These are phyloP conservation scores for Xylaria curta DNA, from an alignment of 495 filamentous ascomycete species.

Conservation along the genomic window DNA sequence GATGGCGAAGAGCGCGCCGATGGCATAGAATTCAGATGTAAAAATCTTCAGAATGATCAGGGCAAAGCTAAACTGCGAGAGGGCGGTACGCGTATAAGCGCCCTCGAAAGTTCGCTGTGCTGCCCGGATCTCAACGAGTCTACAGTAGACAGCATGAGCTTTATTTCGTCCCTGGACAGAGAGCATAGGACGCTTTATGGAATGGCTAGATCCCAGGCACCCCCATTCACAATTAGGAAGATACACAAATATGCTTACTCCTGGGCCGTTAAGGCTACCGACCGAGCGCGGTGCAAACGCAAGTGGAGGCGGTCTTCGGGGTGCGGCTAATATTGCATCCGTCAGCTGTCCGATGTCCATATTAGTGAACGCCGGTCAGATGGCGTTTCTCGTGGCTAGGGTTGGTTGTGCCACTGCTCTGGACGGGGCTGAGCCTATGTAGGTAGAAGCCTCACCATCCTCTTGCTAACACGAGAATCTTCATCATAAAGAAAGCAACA, in stretches of 20 bases:
- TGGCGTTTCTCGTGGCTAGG: not conserved
- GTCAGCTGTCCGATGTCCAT: conserved; percentile 2
- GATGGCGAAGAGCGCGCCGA: conserved; percentile 88
- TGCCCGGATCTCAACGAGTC: conserved; percentile 89
- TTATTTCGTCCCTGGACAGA: not conserved
- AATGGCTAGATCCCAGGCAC: not conserved
- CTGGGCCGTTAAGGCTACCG: conserved; percentile 76
- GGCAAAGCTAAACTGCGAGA: conserved; percentile 92
- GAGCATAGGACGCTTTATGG: not conserved
- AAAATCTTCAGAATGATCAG: conserved; percentile 96
- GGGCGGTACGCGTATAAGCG: conserved; percentile 92
- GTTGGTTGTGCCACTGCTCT: not conserved
- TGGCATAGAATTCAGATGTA: conserved; percentile 91
- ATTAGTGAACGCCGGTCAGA: not conserved
- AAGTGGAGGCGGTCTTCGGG: conserved; percentile 64
- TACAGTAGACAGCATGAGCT: conserved; percentile 31
- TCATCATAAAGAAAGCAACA: not conserved
- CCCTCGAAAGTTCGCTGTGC: conserved; percentile 97
- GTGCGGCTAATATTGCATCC: conserved; percentile 46
- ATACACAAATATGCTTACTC: conserved; percentile 58
- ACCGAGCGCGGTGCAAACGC: conserved; percentile 83
- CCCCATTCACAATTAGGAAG: not conserved
- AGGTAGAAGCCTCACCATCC: conserved; percentile 1
- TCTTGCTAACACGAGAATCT: not conserved
- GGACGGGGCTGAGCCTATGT: conserved; percentile 1